These are phyloP conservation scores for Chalciporus piperatus DNA, from an alignment of 768 basidiomycete genomes.

Conservation along the genomic window DNA sequence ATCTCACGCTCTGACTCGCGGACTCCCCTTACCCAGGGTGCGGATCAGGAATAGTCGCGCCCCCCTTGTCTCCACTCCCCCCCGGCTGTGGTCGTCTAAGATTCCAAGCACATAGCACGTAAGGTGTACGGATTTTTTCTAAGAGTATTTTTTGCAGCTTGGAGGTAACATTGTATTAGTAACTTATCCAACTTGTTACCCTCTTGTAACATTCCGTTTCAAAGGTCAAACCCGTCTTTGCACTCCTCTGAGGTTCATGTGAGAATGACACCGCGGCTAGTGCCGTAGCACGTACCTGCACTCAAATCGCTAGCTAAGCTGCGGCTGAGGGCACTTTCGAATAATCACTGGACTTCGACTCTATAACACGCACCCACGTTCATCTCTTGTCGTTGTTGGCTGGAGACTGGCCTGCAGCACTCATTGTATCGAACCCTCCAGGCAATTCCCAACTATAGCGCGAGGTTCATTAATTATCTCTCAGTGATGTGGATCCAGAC, in stretches of 20 bases:
- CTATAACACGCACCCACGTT: no score
- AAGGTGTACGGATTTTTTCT: slow-evolving; percentile 6
- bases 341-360: no score
- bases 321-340: no score
- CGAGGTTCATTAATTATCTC: no score
- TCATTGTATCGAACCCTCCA: no score
- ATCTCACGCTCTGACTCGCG: slow-evolving; percentile 21
- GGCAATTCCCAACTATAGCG: no score
- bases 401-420: no score
- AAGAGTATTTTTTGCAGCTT: slow-evolving; percentile 2
- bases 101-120: background rate
- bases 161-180: slow-evolving; percentile 23
- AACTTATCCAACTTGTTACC: slow-evolving; percentile 22
- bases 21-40: slow-evolving; percentile 16
- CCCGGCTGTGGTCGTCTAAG: background rate
- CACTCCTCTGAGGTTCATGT: background rate
- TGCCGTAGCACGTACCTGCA: no score
- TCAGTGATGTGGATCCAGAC: no score
- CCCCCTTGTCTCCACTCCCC: background rate
- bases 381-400: no score
- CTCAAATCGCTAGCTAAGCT: no score
- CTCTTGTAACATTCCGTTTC: slow-evolving; percentile 20
- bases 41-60: slow-evolving; percentile 10
- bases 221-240: background rate
- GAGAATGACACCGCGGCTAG: no score